Base-by-base conservation (phyloP, 1,284 basidiomycete genomes). In the Uromyces viciae-fabae region DNA sequence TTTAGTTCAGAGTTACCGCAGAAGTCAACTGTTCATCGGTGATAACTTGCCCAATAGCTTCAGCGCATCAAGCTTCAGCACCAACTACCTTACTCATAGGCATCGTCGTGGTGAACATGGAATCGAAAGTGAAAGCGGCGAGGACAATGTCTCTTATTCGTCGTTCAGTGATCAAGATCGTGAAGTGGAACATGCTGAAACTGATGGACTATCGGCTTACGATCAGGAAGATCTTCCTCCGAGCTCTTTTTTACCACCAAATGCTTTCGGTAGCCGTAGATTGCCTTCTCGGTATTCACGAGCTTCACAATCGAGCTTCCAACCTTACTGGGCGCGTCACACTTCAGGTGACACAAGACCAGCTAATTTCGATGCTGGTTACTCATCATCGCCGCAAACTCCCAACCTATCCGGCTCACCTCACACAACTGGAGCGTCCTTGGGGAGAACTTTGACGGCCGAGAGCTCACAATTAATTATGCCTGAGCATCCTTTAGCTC, bases 31-130 rank as follows among this genome's bases (percentile, higher is more conserved):
- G 3, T 76, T 62, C 62, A 25, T 76, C 8, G 56, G 43, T 31
- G 74, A 76, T 9, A 76, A 76, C 31, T 46, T 76, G 22, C 60
- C 74, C 1, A 76, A 62, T 36, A 76, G 74, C 46, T 64, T 76
- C 40, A 64, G 46, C 42, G 38, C 60, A 36, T 76, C 74, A 40
- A 76, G 74, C 40, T 64, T 76, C 56, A 76, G 58, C 42, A 33
- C 74, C 40, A 46, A 62, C 40, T 76, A 76, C 40, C 74, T 62
- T 9, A 31, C 56, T 33, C 49, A 38, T n/a, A 28, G 56, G n/a
- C 22, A 28, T 19, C 74, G 49, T 42, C 72, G 49, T 22, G 58
- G n/a, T 46, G 25, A 28, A 46, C 40, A 69, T 69, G 66, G 66
- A 25, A 40, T 40, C 28, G 58, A 64, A 66, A 76, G 74, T 36